Conservation (phyloP, 306 rosid genomes). For the peach (Prunus persica) region Prunus_persica_NCBIv2 NC_034014.1:8694001-8694500, state of each 20-base stretch:
- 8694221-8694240: neutral
- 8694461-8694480: neutral
- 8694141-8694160: conserved; percentile 26
- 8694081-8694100: conserved; percentile 18
- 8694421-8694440: too few species aligned
- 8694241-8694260: neutral
- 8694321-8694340: neutral
- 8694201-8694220: neutral
- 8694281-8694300: neutral
- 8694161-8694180: neutral
- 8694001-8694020: neutral
- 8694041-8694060: neutral
- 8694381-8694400: too few species aligned
- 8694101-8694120: conserved; percentile 30
- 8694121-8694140: conserved; percentile 61
- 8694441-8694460: too few species aligned
- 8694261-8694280: neutral
- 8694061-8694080: conserved; percentile 29
- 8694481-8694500: neutral
- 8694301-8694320: neutral
- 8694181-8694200: conserved; percentile 14
- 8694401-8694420: too few species aligned
- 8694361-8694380: neutral
- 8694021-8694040: neutral
- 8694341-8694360: too few species aligned